Base-by-base conservation (phyloP, 352 stramenopile species). In the Pythium rishiriense region DNA sequence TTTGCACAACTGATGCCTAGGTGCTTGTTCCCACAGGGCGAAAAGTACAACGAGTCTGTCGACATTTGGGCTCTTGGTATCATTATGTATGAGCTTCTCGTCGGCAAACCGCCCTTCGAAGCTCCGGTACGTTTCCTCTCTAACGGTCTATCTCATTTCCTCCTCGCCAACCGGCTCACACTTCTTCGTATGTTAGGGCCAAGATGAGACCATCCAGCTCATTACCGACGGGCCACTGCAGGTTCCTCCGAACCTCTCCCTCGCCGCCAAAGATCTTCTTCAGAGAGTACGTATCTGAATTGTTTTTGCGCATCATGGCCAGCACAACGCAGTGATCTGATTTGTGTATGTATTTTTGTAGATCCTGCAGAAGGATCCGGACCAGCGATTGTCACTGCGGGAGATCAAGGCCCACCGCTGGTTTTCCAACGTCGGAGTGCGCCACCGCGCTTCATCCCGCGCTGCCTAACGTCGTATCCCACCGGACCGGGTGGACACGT, bases 61-160 rank as follows among this genome's bases (percentile, higher is more conserved):
- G 98, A 99, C 70, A 97, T 99, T 64, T 99, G 98, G 98, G 93
- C 86, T n/a, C 78, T 99, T 22, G 98, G 98, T 15, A 96, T 99
- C 41, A 88, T 99, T 22, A 93, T 98, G 62, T 99, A 97, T 72
- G 98, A 99, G 78, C 97, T 99, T 41, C 72, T 99, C 1, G 91
- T 98, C 24, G 98, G 98, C 19, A 86, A 83, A 15, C 97, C 98
- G 22, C 97, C 98, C 7, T 99, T 99, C 78, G 97, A 99, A 69
- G 93, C 97, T 19, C 83, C 83, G 33, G 84, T 94, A 75, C 33
- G 77, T 63, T 26, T 15, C n/a, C 22, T 21, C 6, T 4, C 33
- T 9, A 1, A 22, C 37, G 6, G 3, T 22, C 14, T 11, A 5
- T 54, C 26, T 10, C 31, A 31, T 10, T 4, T 46, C 11, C 29